phyloP scores from a whole-genome alignment of 2,329 filamentous ascomycete genomes.

The Phoma herbarum region DNA sequence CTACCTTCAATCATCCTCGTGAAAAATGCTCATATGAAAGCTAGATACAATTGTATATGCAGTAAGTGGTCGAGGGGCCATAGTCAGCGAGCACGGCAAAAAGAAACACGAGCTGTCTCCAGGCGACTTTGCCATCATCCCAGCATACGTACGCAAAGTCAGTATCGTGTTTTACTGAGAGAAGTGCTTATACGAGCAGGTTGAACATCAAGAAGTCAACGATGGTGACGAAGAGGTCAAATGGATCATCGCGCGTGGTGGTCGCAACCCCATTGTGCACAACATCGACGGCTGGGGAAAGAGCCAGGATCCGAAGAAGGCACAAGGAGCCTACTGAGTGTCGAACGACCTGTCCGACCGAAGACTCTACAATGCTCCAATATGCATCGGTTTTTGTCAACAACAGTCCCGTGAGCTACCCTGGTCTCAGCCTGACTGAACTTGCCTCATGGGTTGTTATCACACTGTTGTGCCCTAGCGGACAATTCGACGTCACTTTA shows the following conservation, averaged over 20 bases:
- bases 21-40: conserved; percentile 11
- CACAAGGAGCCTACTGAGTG: conserved; percentile 7
- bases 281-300: conserved; percentile 70
- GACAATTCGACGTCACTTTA: conserved; percentile 1
- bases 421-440: background rate
- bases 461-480: background rate
- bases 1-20: background rate
- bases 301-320: conserved; percentile 25
- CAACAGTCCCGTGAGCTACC: background rate
- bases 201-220: conserved; percentile 75
- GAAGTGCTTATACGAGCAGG: conserved; percentile 32
- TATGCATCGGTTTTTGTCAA: background rate
- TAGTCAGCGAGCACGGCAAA: conserved; percentile 66
- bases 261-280: conserved; percentile 67
- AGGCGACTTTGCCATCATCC: conserved; percentile 76
- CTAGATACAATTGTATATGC: conserved; percentile 74
- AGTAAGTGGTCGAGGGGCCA: conserved; percentile 66
- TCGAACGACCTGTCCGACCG: no score
- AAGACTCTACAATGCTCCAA: background rate
- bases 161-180: background rate
- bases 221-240: conserved; percentile 69
- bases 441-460: background rate
- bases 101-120: conserved; percentile 66
- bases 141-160: conserved; percentile 59
- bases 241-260: conserved; percentile 72